Percentiles rank a stretch among this genome's conserved stretches.
Evolutionary conservation across 2,329 filamentous ascomycete genomes (phyloP).

Genomic region (Calonectria pseudoreteaudii): DNA sequence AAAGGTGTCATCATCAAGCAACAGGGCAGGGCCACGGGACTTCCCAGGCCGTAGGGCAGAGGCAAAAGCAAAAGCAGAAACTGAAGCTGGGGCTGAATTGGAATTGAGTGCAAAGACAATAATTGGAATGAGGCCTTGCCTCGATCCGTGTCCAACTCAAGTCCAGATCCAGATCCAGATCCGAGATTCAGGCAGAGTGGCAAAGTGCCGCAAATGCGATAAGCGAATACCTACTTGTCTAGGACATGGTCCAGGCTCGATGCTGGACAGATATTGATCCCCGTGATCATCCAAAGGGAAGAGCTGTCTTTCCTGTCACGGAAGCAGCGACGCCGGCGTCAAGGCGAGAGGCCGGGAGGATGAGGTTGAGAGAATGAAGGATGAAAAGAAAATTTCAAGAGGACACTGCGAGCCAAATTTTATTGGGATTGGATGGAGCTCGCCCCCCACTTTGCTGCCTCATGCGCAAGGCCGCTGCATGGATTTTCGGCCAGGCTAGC

Average conservation of each 20-base stretch:
- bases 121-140: slow-evolving; percentile 9
- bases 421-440: slow-evolving; percentile 41
- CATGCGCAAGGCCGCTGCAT: slow-evolving; percentile 39
- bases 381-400: slow-evolving; percentile 25
- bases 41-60: neutral
- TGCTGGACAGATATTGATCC: slow-evolving; percentile 37
- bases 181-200: neutral
- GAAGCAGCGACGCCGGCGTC: slow-evolving; percentile 34
- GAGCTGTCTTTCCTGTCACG: slow-evolving; percentile 31
- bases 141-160: neutral
- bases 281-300: slow-evolving; percentile 43
- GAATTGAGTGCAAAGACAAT: neutral
- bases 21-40: slow-evolving; percentile 36
- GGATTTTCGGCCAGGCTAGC: neutral
- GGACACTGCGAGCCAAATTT: slow-evolving; percentile 31
- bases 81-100: neutral
- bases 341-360: slow-evolving; percentile 31
- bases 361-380: slow-evolving; percentile 19
- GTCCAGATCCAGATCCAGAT: neutral
- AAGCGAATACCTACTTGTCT: slow-evolving; percentile 43
- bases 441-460: slow-evolving; percentile 47
- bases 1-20: slow-evolving; percentile 70
- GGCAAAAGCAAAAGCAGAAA: too few species aligned
- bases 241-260: slow-evolving; percentile 45
- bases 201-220: slow-evolving; percentile 1